Base-by-base conservation (phyloP, 148 eudicot genomes). In the Silene latifolia region DNA sequence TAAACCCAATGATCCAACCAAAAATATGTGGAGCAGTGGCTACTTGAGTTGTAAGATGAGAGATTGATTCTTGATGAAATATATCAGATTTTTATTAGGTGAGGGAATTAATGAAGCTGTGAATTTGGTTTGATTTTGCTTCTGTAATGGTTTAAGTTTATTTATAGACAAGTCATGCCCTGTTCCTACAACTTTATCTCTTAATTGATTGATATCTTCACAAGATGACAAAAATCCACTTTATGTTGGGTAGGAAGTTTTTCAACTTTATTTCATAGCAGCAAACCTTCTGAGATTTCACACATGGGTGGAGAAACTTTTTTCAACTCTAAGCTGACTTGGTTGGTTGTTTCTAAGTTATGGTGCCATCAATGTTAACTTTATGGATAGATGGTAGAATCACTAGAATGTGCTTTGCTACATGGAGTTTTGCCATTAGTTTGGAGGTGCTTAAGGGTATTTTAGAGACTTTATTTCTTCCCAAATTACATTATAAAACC, bases 211-310 rank as follows among this genome's bases (percentile, higher is more conserved):
- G 44, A 48, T 48, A 72, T 74, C 59, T 67, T n/a, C 70, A 54
- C 61, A 63, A 70, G 14, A 75, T 6, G 82, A 80, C 82, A 80
- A 80, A 53, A 63, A 63, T 64, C 15, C 76, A 67, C 82, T 76
- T 79, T 78, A 67, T 73, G 72, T 25, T 11, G 56, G 53, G 76
- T 80, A 60, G 57, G 63, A 69, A 69, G 32, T 21, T 65, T 47
- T 56, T 58, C 11, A 5, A n/a, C 20, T 24, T 59, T 42, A n/a
- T 65, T 44, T 71, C 46, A 44, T 39, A 54, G 63, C 54, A 61
- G 72, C 46, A 23, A 48, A 66, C 9, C 27, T 48, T 27, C 15
- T 68, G 42, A 21, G 59, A 44, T 10, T 80, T 70, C 82, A 80
- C 82, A 80, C 71, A 19, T 75, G 7, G 21, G 47, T 4, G 46